A percentile compares a stretch with the other conserved stretches of the same genome.
phyloP scores from a whole-genome alignment of 495 filamentous ascomycete species.

The Parachaetomium inaequale region DNA sequence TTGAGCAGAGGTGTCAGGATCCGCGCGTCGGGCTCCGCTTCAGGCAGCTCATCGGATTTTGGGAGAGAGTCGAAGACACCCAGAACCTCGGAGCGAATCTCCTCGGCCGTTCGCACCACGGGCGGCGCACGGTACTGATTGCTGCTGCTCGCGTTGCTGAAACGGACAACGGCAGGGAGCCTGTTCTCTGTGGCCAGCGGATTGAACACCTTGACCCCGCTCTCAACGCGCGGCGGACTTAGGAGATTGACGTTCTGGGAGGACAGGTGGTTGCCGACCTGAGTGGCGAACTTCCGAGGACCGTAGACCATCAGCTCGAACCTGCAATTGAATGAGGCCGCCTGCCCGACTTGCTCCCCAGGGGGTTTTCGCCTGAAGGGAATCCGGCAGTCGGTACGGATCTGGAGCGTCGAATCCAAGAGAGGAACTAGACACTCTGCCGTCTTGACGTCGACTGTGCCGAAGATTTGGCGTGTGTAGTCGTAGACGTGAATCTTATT shows the following conservation, averaged over 20 bases:
- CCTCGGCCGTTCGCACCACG: slow-evolving; percentile 64
- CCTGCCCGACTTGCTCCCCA: slow-evolving; percentile 48
- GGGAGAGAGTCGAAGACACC: slow-evolving; percentile 81
- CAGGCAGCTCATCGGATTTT: slow-evolving; percentile 69
- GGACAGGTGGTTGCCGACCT: slow-evolving; percentile 63
- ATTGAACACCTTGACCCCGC: slow-evolving; percentile 63
- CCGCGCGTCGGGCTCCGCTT: slow-evolving; percentile 60
- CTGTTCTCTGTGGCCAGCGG: slow-evolving; percentile 51
- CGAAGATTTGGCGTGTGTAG: slow-evolving; percentile 64
- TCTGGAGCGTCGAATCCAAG: slow-evolving; percentile 57
- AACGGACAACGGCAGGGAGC: slow-evolving; percentile 31
- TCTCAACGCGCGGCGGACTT: slow-evolving; percentile 59
- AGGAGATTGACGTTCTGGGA: slow-evolving; percentile 63
- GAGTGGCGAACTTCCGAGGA: slow-evolving; percentile 57
- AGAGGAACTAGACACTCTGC: slow-evolving; percentile 65
- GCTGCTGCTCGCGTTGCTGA: slow-evolving; percentile 7
- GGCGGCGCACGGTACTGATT: slow-evolving; percentile 20
- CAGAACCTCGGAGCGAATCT: slow-evolving; percentile 77
- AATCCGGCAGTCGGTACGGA: slow-evolving; percentile 66
- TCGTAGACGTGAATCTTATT: slow-evolving; percentile 67
- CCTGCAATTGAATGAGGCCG: slow-evolving; percentile 53
- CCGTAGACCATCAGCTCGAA: slow-evolving; percentile 77
- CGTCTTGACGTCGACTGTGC: slow-evolving; percentile 66
- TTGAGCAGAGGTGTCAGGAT: slow-evolving; percentile 69
- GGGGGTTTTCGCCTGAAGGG: slow-evolving; percentile 54